Evolutionary conservation across 2,329 filamentous ascomycete genomes (phyloP).

Genomic region (Phialophora expanda): DNA sequence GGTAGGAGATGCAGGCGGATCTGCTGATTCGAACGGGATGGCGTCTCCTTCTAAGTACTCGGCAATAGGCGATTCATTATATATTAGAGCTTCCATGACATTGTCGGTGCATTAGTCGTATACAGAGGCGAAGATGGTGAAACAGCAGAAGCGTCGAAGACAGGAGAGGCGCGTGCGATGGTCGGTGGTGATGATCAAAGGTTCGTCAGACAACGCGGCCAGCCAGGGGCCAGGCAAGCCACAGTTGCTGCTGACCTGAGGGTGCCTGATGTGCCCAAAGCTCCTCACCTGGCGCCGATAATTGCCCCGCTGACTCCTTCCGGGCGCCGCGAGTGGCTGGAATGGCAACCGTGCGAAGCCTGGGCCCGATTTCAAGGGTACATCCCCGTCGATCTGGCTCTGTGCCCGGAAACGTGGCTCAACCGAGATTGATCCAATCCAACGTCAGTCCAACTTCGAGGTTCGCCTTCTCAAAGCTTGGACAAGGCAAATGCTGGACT

Average conservation of each 20-base stretch:
- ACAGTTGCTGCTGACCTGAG: slow-evolving; percentile 1
- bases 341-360: not conserved
- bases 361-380: not conserved
- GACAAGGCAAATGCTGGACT: not conserved
- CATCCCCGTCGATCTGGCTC: slow-evolving; percentile 6
- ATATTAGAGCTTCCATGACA: slow-evolving; percentile 84
- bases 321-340: not conserved
- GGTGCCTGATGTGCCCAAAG: not conserved
- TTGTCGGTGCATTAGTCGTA: slow-evolving; percentile 26
- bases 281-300: not conserved
- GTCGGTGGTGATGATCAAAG: not conserved
- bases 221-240: slow-evolving; percentile 2
- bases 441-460: slow-evolving; percentile 2
- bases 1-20: slow-evolving; percentile 48
- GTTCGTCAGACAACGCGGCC: slow-evolving; percentile 2
- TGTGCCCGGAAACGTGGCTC: slow-evolving; percentile 3
- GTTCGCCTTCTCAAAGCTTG: no score
- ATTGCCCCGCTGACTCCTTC: not conserved
- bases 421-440: slow-evolving; percentile 17
- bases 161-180: slow-evolving; percentile 7
- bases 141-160: slow-evolving; percentile 6
- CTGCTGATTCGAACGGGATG: slow-evolving; percentile 49
- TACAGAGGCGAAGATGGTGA: slow-evolving; percentile 16
- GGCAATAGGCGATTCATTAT: slow-evolving; percentile 84
- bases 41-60: slow-evolving; percentile 83